A percentile compares a stretch with the other conserved stretches of the same genome.
These are phyloP conservation scores for Thozetella sp. DNA, from an alignment of 495 filamentous ascomycete genomes.

Conservation along the genomic window DNA sequence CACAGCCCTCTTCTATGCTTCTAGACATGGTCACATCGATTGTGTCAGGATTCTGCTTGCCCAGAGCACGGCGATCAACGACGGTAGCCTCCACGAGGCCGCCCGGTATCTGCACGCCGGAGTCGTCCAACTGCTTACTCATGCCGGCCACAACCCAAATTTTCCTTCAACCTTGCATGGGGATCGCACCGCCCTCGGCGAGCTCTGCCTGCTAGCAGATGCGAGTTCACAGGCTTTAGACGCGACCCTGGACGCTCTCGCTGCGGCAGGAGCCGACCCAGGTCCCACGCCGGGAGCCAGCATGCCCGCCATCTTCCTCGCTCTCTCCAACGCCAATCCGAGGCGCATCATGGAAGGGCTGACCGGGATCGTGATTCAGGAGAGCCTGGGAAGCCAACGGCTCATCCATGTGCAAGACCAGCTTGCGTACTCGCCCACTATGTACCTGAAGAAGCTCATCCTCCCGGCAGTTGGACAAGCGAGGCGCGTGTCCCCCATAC, in stretches of 20 bases:
- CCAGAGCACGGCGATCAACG: neutral
- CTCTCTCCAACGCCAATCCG: neutral
- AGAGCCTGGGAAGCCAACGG: neutral
- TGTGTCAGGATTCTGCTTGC: neutral
- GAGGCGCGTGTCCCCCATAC: neutral
- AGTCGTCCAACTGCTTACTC: neutral
- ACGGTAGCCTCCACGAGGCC: neutral
- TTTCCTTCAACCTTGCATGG: neutral
- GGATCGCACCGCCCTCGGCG: neutral
- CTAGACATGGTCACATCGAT: neutral
- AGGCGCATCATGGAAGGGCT: neutral
- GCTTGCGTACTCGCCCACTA: neutral
- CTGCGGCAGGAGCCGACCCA: neutral
- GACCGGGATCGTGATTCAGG: neutral
- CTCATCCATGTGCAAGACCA: neutral
- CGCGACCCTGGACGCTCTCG: neutral
- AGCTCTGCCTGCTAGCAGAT: neutral
- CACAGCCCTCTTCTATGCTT: neutral
- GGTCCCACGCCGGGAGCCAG: neutral
- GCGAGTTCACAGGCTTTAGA: neutral
- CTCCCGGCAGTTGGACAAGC: neutral
- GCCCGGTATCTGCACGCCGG: neutral
- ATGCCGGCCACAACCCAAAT: neutral
- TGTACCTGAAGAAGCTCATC: slow-evolving; percentile 5
- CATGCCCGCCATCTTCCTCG: neutral